phyloP scores from a whole-genome alignment of 129 eudicot species.

The Flaveria ramosissima region DNA sequence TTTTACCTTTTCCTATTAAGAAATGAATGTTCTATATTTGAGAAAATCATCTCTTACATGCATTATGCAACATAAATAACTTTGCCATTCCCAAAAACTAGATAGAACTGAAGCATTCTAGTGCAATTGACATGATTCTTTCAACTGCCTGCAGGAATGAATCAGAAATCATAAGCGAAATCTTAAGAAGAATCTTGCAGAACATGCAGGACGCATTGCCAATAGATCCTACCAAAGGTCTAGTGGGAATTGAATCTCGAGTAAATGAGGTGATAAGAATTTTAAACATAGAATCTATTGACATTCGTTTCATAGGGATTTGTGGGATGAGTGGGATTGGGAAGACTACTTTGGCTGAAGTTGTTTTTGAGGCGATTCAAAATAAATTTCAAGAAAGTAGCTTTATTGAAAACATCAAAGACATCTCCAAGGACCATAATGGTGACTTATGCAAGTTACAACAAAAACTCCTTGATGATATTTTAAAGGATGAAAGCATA shows the following conservation, averaged over 20 bases:
- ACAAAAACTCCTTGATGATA: slow-evolving; percentile 9
- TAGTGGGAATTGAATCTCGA: slow-evolving; percentile 5
- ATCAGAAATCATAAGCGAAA: background rate
- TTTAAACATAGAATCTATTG: background rate
- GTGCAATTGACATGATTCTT: background rate
- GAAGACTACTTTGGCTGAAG: slow-evolving; percentile 19
- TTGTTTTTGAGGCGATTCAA: background rate
- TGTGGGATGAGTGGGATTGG: slow-evolving; percentile 32
- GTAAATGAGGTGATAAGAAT: background rate
- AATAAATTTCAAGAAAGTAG: slow-evolving; percentile 1
- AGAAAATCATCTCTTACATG: background rate
- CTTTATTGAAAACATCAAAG: slow-evolving; percentile 29
- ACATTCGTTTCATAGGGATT: slow-evolving; percentile 24
- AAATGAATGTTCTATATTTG: background rate
- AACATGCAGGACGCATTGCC: background rate
- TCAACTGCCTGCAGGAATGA: background rate
- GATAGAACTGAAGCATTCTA: background rate
- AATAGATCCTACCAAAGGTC: background rate
- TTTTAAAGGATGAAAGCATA: slow-evolving; percentile 14
- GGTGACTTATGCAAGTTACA: slow-evolving; percentile 5
- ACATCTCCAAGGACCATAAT: slow-evolving; percentile 18
- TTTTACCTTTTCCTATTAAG: background rate
- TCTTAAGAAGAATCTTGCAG: background rate
- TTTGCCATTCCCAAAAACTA: background rate
- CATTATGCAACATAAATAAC: background rate